These are phyloP conservation scores for Kwoniella newhampshirensis DNA, from an alignment of 768 basidiomycete genomes.

Conservation along the genomic window DNA sequence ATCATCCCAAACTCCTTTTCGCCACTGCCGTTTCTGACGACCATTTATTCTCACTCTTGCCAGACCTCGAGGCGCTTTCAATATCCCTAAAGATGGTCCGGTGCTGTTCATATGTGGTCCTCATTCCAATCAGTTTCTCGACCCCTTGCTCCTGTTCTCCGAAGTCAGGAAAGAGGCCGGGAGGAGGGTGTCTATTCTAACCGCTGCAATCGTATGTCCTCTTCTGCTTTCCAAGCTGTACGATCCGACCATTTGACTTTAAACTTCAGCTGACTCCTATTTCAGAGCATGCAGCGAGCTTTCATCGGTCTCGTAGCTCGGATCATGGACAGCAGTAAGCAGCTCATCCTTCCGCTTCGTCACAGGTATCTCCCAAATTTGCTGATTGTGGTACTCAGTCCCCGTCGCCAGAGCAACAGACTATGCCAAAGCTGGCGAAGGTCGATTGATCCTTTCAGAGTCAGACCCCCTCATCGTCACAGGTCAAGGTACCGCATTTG, in stretches of 20 bases:
- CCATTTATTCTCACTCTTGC: not conserved
- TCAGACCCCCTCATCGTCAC: slow-evolving; percentile 77
- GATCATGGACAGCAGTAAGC: slow-evolving; percentile 83
- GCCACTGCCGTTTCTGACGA: not conserved
- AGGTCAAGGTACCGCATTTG: slow-evolving; percentile 79
- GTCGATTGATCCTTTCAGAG: slow-evolving; percentile 67
- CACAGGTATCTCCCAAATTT: too few species aligned
- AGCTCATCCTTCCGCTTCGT: slow-evolving; percentile 51
- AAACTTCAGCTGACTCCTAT: not conserved
- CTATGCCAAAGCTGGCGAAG: slow-evolving; percentile 71
- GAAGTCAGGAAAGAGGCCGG: slow-evolving; percentile 82
- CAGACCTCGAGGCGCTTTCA: slow-evolving; percentile 86
- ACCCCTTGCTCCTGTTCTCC: slow-evolving; percentile 77
- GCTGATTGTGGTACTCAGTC: slow-evolving; percentile 59
- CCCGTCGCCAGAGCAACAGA: slow-evolving; percentile 92
- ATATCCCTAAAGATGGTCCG: slow-evolving; percentile 85
- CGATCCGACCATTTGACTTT: slow-evolving; percentile 3
- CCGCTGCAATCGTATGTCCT: slow-evolving; percentile 66
- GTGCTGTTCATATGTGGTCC: slow-evolving; percentile 91
- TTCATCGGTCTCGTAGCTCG: slow-evolving; percentile 77
- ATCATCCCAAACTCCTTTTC: not conserved
- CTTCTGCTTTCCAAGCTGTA: not conserved
- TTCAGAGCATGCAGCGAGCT: slow-evolving; percentile 70
- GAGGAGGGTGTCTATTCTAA: slow-evolving; percentile 78
- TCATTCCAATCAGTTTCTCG: slow-evolving; percentile 92